Evolutionary conservation across 225 moss, liverwort and hornwort species (phyloP), one percentile per base, ranked within the genome.

Genomic region (Physcomitrium patens): DNA sequence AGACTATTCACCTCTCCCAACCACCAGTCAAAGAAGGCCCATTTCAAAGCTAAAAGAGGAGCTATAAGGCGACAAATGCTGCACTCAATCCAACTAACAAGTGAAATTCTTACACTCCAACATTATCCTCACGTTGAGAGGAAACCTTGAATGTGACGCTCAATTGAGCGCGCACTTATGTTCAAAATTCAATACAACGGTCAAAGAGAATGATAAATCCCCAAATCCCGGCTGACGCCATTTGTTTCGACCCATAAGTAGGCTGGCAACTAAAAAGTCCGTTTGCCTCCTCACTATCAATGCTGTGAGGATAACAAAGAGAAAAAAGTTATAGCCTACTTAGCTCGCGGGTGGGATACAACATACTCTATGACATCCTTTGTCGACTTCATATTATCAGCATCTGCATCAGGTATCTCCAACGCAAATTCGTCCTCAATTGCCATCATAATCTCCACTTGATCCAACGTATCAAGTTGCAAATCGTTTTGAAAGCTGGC

Each of bases 341-440:
- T 93, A 15, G 96, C 93, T 63, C 80, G 79, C 17, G 92, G 93
- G 80, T 96, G 89, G 22, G 83, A 74, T 48, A 93, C 83, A 24
- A 96, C 67, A 64, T 80, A 92, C 24, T 92, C 96, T 63, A 96
- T 93, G 44, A 90, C 87, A 60, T 90, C 90, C 17, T 71, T 65
- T 24, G 82, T 63, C 12, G 92, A 92, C 68, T 80, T 84, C 1
- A 92, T 83, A 69, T 89, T 94, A 48, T 92, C 93, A 62, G 96
- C 93, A 53, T 93, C 96, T 17, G 79, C 82, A 78, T 96, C 89
- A 27, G 93, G 92, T 71, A 96, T 94, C 75, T 90, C 96, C 72
- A 94, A 76, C 23, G 93, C 93, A 31, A 96, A 96, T 76, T 96
- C 96, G 70, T 83, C 93, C 89, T 96, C 96, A 24, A 96, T 78